phyloP scores from a whole-genome alignment of 2,329 filamentous ascomycete species.

The Calonectria leucothoes region DNA sequence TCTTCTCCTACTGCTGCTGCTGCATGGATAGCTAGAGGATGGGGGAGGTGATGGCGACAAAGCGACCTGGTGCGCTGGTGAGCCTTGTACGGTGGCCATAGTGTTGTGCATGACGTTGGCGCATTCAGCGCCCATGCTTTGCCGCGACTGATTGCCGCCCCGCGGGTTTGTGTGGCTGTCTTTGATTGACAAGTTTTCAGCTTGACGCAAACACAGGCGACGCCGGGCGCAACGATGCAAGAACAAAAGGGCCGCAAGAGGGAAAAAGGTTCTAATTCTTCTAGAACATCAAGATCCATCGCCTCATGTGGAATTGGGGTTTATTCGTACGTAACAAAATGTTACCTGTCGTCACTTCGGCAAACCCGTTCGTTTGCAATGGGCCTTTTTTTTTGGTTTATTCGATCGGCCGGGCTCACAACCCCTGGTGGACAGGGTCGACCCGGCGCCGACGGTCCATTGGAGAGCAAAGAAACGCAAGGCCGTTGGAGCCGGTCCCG shows the following conservation, averaged over 20 bases:
- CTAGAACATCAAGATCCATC: slow-evolving; percentile 20
- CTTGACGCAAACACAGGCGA: neutral
- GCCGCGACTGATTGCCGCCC: neutral
- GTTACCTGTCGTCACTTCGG: slow-evolving; percentile 10
- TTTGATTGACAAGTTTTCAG: neutral
- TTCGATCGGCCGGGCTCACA: slow-evolving; percentile 20
- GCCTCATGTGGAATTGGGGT: slow-evolving; percentile 7
- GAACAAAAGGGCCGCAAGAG: neutral
- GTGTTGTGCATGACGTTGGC: slow-evolving; percentile 12
- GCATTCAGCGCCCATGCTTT: slow-evolving; percentile 1
- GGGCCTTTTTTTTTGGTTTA: neutral
- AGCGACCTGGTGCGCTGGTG: slow-evolving; percentile 1
- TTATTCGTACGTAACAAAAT: slow-evolving; percentile 34
- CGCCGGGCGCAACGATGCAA: neutral
- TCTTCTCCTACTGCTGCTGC: neutral
- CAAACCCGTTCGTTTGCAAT: slow-evolving; percentile 19
- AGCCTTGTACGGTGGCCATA: neutral
- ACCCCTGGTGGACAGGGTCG: neutral
- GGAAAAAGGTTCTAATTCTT: neutral
- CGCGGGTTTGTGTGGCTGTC: neutral
- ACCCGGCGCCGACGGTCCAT: slow-evolving; percentile 8
- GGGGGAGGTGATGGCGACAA: slow-evolving; percentile 2
- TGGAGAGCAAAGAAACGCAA: slow-evolving; percentile 8
- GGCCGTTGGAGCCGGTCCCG: slow-evolving; percentile 25
- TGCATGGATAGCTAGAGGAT: neutral